Base-by-base conservation (phyloP, 306 rosid species). In the Casuarina glauca region DNA sequence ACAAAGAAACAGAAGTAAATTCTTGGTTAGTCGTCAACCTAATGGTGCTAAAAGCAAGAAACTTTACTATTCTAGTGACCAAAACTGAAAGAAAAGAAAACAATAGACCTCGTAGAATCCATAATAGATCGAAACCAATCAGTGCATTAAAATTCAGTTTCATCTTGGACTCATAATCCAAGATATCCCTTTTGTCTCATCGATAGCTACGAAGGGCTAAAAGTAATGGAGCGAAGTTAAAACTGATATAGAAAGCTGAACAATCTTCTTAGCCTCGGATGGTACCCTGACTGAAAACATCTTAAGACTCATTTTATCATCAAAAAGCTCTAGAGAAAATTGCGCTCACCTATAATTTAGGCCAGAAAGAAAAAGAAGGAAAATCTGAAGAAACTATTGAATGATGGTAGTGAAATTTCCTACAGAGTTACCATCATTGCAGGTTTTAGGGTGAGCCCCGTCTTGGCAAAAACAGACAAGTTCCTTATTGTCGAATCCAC, bases 381-480 rank as follows among this genome's bases (percentile, higher is more conserved):
- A 45, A 71, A 52, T 19, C 3, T 57, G 39, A 20, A 57, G 64
- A 57, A 62, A 71, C 36, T 64, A 12, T 26, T 19, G 45, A 70
- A 73, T 15, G 16, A 50, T 36, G 52, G 49, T 79, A 67, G 41
- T 3, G 41, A 48, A 43, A 63, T 61, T 61, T 63, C 44, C 58
- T 17, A 76, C 71, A 63, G 20, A 72, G 71, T 76, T 91, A 90
- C 89, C 92, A 61, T 81, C 68, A 67, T 85, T 76, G 78, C 93
- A 93, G 52, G 79, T 77, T 79, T 80, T 72, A 0, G 3, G 13
- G 79, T 83, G 90, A 45, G 89, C 74, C 58, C 83, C 51, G 76
- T 88, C 91, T 26, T 79, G 81, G 79, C 93, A 89, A 81, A 82
- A 89, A 74, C 91, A 91, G 62, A 78, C 44, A 68, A 87, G 84